phyloP scores from a whole-genome alignment of 768 basidiomycete species.

The Chiua virens region DNA sequence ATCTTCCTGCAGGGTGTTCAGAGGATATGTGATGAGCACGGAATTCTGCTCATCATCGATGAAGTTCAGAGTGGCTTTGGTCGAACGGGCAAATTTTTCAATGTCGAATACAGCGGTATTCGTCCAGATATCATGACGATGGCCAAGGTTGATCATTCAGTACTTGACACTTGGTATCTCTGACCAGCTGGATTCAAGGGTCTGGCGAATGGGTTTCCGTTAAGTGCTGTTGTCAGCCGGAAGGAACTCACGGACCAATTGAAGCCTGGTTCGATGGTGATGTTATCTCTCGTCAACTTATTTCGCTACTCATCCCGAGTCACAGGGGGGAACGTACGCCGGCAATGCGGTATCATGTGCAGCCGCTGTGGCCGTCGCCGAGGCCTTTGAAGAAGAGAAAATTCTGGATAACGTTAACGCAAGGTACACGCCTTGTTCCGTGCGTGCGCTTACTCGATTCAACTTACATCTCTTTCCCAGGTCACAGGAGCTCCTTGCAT shows the following conservation, averaged over 20 bases:
- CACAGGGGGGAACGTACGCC: conserved; percentile 83
- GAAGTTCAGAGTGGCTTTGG: conserved; percentile 93
- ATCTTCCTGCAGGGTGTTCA: conserved; percentile 80
- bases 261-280: conserved; percentile 76
- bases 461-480: conserved; percentile 35
- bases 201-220: conserved; percentile 89
- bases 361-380: conserved; percentile 80
- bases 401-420: conserved; percentile 76
- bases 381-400: conserved; percentile 78
- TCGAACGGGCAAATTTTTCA: conserved; percentile 80
- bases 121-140: conserved; percentile 85
- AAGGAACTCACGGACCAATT: conserved; percentile 81
- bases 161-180: background rate
- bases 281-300: conserved; percentile 3
- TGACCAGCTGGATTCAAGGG: conserved; percentile 44
- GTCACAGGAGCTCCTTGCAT: conserved; percentile 68
- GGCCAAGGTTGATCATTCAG: conserved; percentile 65
- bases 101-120: conserved; percentile 81
- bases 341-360: conserved; percentile 94
- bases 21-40: conserved; percentile 82
- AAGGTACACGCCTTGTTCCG: conserved; percentile 45
- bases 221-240: conserved; percentile 80
- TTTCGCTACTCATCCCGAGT: conserved; percentile 8
- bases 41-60: conserved; percentile 80
- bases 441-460: background rate